These are phyloP conservation scores for Microsporum canis DNA, from an alignment of 2,329 filamentous ascomycete species.

Conservation along the genomic window DNA sequence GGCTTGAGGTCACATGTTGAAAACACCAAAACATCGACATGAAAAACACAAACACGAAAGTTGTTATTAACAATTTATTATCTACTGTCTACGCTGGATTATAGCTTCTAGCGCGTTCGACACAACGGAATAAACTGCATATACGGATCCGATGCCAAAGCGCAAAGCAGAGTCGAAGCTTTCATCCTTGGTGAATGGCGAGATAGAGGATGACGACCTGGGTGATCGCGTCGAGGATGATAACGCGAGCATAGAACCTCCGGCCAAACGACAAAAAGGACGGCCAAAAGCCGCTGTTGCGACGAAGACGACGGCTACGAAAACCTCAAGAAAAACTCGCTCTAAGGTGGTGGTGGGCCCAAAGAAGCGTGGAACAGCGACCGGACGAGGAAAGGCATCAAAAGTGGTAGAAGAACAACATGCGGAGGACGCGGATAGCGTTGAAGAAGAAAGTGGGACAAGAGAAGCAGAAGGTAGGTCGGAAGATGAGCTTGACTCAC, in stretches of 20 bases:
- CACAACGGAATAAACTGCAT: neutral
- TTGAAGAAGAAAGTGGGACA: constrained; percentile 19
- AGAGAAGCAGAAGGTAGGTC: constrained; percentile 25
- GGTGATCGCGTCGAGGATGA: constrained; percentile 20
- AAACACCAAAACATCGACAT: no score
- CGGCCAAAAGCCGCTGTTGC: constrained; percentile 32
- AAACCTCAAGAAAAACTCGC: constrained; percentile 22
- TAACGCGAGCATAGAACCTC: constrained; percentile 24
- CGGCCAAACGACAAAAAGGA: constrained; percentile 29
- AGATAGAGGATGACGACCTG: constrained; percentile 30
- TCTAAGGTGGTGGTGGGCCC: constrained; percentile 15
- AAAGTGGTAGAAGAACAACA: constrained; percentile 8
- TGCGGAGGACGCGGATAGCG: neutral
- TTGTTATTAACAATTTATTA: neutral
- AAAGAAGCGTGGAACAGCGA: constrained; percentile 18
- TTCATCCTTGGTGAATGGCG: constrained; percentile 38
- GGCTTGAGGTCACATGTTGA: neutral
- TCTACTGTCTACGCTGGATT: neutral
- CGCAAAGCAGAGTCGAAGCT: constrained; percentile 33
- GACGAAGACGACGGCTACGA: constrained; percentile 33
- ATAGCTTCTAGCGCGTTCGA: neutral
- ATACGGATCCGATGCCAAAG: constrained; percentile 26
- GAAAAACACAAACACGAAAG: neutral
- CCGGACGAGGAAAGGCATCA: constrained; percentile 19
- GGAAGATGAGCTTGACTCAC: constrained; percentile 21